A percentile compares a stretch with the other conserved stretches of the same genome.
Evolutionary conservation across 2,329 filamentous ascomycete species (phyloP).

Genomic region (Saccharata proteae): DNA sequence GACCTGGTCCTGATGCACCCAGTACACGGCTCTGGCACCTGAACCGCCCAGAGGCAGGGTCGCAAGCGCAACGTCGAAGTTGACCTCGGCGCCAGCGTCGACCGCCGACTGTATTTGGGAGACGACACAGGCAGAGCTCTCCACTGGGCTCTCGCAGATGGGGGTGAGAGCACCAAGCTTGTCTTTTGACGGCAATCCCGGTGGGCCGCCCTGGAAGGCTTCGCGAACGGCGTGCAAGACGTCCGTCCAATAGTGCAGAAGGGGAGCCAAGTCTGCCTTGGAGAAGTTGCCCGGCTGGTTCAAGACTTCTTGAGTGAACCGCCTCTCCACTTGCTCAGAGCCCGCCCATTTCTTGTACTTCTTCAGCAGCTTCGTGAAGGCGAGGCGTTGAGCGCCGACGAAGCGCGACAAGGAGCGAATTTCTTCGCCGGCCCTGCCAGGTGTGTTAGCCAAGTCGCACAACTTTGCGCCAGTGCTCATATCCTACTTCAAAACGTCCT

Average conservation of each 20-base stretch:
- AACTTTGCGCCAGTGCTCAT: neutral
- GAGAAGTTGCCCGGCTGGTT: slow-evolving; percentile 60
- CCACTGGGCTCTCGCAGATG: slow-evolving; percentile 11
- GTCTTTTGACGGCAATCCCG: slow-evolving; percentile 7
- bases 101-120: slow-evolving; percentile 27
- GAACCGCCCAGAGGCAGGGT: slow-evolving; percentile 34
- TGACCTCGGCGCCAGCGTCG: slow-evolving; percentile 28
- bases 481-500: slow-evolving; percentile 35
- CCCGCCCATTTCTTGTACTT: slow-evolving; percentile 86
- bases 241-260: slow-evolving; percentile 37
- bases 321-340: slow-evolving; percentile 49
- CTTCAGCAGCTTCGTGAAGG: slow-evolving; percentile 72
- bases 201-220: slow-evolving; percentile 26
- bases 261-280: slow-evolving; percentile 47
- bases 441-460: neutral
- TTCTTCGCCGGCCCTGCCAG: slow-evolving; percentile 52
- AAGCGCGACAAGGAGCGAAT: slow-evolving; percentile 60
- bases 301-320: slow-evolving; percentile 57
- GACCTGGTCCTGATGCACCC: slow-evolving; percentile 42
- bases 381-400: slow-evolving; percentile 58
- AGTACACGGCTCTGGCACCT: slow-evolving; percentile 38
- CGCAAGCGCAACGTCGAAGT: slow-evolving; percentile 38
- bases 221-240: slow-evolving; percentile 33
- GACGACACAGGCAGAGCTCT: no score
- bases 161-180: neutral